Evolutionary conservation across 2,329 filamentous ascomycete species (phyloP).

Genomic region (Phialophora tarda): DNA sequence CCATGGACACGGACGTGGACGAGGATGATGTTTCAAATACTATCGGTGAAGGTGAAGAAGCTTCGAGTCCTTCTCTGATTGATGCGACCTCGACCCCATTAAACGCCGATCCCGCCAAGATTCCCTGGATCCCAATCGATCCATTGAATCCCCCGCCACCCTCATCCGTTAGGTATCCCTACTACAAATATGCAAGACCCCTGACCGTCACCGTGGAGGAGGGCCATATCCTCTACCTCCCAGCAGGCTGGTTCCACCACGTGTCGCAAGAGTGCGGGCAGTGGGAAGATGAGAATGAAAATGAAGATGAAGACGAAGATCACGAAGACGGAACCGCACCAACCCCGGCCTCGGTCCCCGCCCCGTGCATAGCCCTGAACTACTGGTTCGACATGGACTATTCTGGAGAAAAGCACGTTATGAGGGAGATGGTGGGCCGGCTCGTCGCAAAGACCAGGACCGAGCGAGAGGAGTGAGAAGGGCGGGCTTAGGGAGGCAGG

Average conservation of each 20-base stretch:
- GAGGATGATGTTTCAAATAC: too few relatives aligned
- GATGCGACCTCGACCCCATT: not conserved
- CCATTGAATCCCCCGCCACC: slow-evolving; percentile 22
- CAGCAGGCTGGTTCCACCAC: slow-evolving; percentile 40
- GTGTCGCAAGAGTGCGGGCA: slow-evolving; percentile 37
- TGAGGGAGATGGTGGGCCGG: slow-evolving; percentile 48
- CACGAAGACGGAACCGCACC: not conserved
- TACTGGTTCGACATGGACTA: slow-evolving; percentile 42
- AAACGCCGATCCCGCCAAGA: slow-evolving; percentile 10
- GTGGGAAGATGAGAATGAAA: slow-evolving; percentile 32
- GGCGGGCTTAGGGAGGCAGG: too few relatives aligned
- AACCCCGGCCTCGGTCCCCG: not conserved
- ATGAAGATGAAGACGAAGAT: slow-evolving; percentile 12
- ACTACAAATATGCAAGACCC: slow-evolving; percentile 34
- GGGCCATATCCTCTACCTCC: slow-evolving; percentile 39
- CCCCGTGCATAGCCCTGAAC: slow-evolving; percentile 40
- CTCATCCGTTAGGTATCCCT: slow-evolving; percentile 12
- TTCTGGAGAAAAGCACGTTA: slow-evolving; percentile 52
- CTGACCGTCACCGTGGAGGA: slow-evolving; percentile 34
- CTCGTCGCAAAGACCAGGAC: slow-evolving; percentile 25
- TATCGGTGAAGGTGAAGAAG: too few relatives aligned
- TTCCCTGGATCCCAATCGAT: slow-evolving; percentile 40
- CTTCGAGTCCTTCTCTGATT: not conserved
- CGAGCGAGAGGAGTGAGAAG: not conserved
- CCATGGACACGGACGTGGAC: slow-evolving; percentile 19